A percentile compares a stretch with the other conserved stretches of the same genome.
These are phyloP conservation scores for Solanum megistacrolobum DNA, from an alignment of 257 asterid species.

Conservation along the genomic window DNA sequence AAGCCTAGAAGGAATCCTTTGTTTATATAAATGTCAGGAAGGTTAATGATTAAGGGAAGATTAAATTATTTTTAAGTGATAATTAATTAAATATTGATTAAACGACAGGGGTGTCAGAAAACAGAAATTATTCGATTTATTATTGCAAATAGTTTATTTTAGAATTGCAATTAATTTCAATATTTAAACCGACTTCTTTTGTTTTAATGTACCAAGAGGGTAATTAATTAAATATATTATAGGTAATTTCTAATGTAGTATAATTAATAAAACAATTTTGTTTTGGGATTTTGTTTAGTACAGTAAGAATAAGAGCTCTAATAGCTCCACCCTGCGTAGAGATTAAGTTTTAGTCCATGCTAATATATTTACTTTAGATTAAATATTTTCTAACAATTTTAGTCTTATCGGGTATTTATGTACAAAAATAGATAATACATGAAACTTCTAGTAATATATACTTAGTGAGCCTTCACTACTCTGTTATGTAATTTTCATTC, in stretches of 20 bases:
- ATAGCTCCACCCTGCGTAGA: no score
- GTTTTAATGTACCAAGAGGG: slow-evolving; percentile 5
- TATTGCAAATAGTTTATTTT: slow-evolving; percentile 2
- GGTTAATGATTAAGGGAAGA: slow-evolving; percentile 23
- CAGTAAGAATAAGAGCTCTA: not conserved
- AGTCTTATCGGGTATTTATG: no score
- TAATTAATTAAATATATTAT: not conserved
- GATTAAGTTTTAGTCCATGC: no score
- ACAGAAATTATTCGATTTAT: slow-evolving; percentile 21
- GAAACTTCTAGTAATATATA: no score
- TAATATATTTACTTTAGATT: no score
- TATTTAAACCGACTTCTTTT: slow-evolving; percentile 6
- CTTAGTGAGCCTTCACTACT: no score
- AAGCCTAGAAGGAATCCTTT: slow-evolving; percentile 26
- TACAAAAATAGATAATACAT: no score
- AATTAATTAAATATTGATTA: slow-evolving; percentile 7
- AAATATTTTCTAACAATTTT: no score
- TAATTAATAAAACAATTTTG: not conserved
- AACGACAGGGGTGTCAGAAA: slow-evolving; percentile 40
- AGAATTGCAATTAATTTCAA: not conserved
- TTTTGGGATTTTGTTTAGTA: not conserved
- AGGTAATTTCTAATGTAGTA: not conserved
- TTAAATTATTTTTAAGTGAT: not conserved
- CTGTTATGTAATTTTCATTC: no score
- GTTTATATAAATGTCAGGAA: slow-evolving; percentile 1